Evolutionary conservation across 306 rosid species (phyloP).

Genomic region (Erythrophleum fordii): DNA sequence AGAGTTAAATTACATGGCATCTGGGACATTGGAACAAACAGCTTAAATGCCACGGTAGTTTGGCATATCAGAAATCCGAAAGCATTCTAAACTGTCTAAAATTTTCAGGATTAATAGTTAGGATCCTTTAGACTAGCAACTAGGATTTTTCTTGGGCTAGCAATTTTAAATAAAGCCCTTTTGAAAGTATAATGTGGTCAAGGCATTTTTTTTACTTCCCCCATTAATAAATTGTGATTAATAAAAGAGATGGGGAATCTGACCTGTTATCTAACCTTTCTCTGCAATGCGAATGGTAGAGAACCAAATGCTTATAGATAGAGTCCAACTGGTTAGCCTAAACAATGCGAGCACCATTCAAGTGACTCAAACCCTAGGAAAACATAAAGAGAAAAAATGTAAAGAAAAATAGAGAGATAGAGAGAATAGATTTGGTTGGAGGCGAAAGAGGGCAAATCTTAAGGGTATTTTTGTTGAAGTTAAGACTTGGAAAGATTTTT

Average conservation of each 20-base stretch:
- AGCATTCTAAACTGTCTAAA: too few species aligned
- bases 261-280: background rate
- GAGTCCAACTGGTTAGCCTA: constrained; percentile 39
- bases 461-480: too few species aligned
- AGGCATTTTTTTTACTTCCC: background rate
- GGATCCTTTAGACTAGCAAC: background rate
- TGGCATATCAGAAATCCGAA: constrained; percentile 9
- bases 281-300: constrained; percentile 2
- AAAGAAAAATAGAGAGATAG: background rate
- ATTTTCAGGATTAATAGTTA: too few species aligned
- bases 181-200: background rate
- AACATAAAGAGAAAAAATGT: background rate
- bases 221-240: background rate
- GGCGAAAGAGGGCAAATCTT: background rate
- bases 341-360: constrained; percentile 24
- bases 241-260: background rate
- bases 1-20: background rate
- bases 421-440: background rate
- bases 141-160: background rate
- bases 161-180: too few species aligned
- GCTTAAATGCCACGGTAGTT: background rate
- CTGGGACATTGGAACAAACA: background rate
- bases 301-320: constrained; percentile 38
- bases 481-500: too few species aligned
- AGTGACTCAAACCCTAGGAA: constrained; percentile 14